A percentile compares a stretch with the other conserved stretches of the same genome.
phyloP scores from a whole-genome alignment of 1,284 basidiomycete species.

The Marasmius tenuissimus region DNA sequence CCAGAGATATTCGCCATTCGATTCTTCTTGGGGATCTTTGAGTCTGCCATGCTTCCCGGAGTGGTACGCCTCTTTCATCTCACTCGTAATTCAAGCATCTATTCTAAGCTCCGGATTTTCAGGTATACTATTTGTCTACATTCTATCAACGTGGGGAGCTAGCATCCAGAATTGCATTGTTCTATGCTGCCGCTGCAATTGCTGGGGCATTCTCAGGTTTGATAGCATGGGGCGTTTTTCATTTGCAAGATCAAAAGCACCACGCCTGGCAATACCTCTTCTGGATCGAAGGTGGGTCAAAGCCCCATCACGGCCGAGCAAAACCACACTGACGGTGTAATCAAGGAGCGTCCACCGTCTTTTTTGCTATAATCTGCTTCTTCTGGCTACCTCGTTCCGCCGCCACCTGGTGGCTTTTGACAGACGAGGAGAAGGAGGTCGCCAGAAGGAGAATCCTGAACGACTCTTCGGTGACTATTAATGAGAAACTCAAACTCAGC shows the following conservation, averaged over 20 bases:
- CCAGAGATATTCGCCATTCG: conserved; percentile 46
- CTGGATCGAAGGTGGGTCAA: conserved; percentile 43
- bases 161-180: conserved; percentile 46
- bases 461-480: conserved; percentile 47
- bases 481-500: conserved; percentile 41
- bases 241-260: conserved; percentile 38
- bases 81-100: not conserved
- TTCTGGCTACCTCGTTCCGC: conserved; percentile 49
- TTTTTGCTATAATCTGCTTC: conserved; percentile 43
- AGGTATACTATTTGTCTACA: conserved; percentile 49
- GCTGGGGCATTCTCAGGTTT: conserved; percentile 44
- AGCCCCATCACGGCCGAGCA: no score
- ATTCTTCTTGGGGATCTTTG: conserved; percentile 46
- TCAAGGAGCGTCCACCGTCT: conserved; percentile 34
- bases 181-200: conserved; percentile 48
- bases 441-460: conserved; percentile 42
- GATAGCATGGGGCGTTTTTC: conserved; percentile 48
- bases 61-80: not conserved
- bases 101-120: not conserved
- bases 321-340: not conserved
- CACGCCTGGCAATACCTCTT: conserved; percentile 53
- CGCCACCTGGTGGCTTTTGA: conserved; percentile 42
- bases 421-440: conserved; percentile 40
- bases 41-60: conserved; percentile 39
- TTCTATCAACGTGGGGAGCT: conserved; percentile 52